Evolutionary conservation across 257 asterid genomes (phyloP), one percentile per base, ranked within the genome.

Genomic region (Capsicum chinense): DNA sequence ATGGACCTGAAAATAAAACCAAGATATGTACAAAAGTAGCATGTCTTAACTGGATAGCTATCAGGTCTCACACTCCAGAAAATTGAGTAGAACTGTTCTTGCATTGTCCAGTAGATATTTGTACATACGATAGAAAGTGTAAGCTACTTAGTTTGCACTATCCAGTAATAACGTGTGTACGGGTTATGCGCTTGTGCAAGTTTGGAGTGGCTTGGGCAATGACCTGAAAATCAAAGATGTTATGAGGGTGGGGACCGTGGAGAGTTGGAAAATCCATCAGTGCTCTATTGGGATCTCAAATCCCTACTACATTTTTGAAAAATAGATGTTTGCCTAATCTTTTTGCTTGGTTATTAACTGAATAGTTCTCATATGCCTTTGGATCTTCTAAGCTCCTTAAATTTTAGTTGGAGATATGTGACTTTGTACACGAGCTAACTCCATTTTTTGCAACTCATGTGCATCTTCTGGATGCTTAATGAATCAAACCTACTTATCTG

Each of bases 61-160:
- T 14, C 52, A 14, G 52, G 26, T 68, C 76, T 68, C 76, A 68
- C 76, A 37, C 52, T 68, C 52, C n/a, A 68, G 76, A 68, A 21
- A 68, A 44, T 68, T 37, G 13, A 68, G 52, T 7, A 7, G 76
- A 68, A 39, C 14, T 68, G 52, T 21, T 68, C 17, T 37, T 68
- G 76, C 76, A 68, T 68, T 68, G 21, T 15, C 13, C 26, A 68
- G 52, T 68, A 68, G 4, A 68, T 68, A 68, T 3, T 68, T 3
- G n/a, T 37, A 68, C 7, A 15, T 37, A 15, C 1, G 1, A 68
- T 21, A 68, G 52, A 7, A 68, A 68, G 21, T 68, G 76, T 7
- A 35, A 26, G 33, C 1, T 48, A 68, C 76, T 3, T 68, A 68
- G 37, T 15, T 68, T 68, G 76, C 76, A 68, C 14, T 39, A 68